Conservation (phyloP, 805 yeast genomes). For the Tetrapisispora fleetii region DNA sequence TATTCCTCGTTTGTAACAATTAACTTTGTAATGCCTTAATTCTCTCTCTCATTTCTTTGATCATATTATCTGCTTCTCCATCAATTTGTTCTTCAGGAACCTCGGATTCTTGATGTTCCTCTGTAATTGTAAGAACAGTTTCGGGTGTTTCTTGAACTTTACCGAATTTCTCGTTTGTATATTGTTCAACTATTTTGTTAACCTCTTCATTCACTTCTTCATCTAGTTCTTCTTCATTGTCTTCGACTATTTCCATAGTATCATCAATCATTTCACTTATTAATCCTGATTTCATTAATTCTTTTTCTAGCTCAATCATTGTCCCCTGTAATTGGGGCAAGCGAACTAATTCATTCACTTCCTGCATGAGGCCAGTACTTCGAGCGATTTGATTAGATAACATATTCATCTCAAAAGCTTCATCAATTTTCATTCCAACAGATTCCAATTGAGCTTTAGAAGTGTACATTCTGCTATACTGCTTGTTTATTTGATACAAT, state of each 20-base stretch:
- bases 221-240: conserved; percentile 54
- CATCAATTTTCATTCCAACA: conserved; percentile 80
- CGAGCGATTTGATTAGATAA: conserved; percentile 72
- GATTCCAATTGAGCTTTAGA: conserved; percentile 82
- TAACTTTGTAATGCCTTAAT: conserved; percentile 62
- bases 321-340: conserved; percentile 74
- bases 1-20: not conserved
- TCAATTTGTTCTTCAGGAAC: conserved; percentile 36
- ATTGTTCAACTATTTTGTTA: conserved; percentile 45
- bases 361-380: conserved; percentile 77
- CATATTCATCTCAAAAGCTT: conserved; percentile 78
- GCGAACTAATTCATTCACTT: conserved; percentile 67
- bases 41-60: conserved; percentile 83
- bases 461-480: conserved; percentile 59
- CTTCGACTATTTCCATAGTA: conserved; percentile 64
- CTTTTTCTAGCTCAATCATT: conserved; percentile 79
- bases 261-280: conserved; percentile 95
- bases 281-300: conserved; percentile 74
- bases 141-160: conserved; percentile 32
- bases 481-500: conserved; percentile 60
- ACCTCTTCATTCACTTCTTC: conserved; percentile 57
- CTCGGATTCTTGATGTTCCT: conserved; percentile 17
- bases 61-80: conserved; percentile 63
- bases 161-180: conserved; percentile 35
- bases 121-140: conserved; percentile 4